Conservation (phyloP, 192 early-diverging fungal genomes). For the Diversispora epigaea region DNA sequence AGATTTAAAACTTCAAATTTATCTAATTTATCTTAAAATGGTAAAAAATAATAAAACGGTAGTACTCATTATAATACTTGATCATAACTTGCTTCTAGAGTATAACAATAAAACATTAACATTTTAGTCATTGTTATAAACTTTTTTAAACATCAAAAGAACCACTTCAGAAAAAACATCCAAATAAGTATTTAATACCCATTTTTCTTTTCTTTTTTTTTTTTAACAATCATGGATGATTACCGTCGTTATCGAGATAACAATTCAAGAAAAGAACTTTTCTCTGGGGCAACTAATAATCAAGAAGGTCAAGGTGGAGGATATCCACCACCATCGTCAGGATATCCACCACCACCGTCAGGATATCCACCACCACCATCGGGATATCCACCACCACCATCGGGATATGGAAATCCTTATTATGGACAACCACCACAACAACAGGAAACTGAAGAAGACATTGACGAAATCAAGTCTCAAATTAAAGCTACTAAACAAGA, state of each 20-base stretch:
- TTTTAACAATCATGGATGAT: constrained; percentile 17
- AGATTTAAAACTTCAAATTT: no score
- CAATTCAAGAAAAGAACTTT: constrained; percentile 16
- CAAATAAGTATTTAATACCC: no score
- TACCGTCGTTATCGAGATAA: constrained; percentile 20
- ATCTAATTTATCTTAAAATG: no score
- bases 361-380: constrained; percentile 32
- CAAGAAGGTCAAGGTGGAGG: background rate
- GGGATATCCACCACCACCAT: constrained; percentile 31
- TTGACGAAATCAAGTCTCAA: constrained; percentile 59
- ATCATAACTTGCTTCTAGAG: no score
- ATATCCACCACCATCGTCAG: background rate
- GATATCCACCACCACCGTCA: constrained; percentile 25
- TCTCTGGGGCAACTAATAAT: constrained; percentile 2
- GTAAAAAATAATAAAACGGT: no score
- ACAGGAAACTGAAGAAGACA: constrained; percentile 63
- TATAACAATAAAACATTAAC: no score
- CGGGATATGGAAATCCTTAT: constrained; percentile 23
- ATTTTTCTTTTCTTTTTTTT: no score
- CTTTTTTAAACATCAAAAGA: no score
- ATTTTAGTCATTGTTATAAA: no score
- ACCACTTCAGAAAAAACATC: no score
- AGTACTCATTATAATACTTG: no score
- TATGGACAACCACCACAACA: constrained; percentile 30
- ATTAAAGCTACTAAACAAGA: constrained; percentile 64